Base-by-base conservation (phyloP, 192 early-diverging fungal species). In the Backusella sp. region DNA sequence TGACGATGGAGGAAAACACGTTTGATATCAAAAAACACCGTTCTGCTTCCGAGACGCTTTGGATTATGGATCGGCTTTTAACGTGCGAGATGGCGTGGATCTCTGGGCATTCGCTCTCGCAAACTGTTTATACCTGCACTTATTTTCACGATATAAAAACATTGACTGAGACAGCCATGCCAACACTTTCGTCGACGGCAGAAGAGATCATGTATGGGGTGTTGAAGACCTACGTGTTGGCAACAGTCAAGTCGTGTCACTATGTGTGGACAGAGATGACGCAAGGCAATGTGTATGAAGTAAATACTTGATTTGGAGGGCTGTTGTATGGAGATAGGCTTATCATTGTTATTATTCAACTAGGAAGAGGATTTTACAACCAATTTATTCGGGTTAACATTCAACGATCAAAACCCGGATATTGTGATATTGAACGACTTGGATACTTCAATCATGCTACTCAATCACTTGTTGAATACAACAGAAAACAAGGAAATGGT, bases 331-430 rank as follows among this genome's bases (percentile, higher is more conserved):
- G 37, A 12, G 12, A 3, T 11, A 39, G 37, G 12, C 37, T 39
- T 39, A 39, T 3, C 9, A n/a, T n/a, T n/a, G n/a, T n/a, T 44
- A 15, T 44, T 12, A 44, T 44, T 14, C 49, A 19, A 15, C n/a
- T 41, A 86, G 84, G 89, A 90, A 78, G 87, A 90, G 37, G 89
- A 90, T 73, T 90, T 90, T 74, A 86, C 86, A 28, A 82, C 85
- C 23, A 90, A 88, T 77, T 76, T 82, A 66, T 90, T 87, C 80
- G 86, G 85, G 0, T 74, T 87, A 0, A 79, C 84, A 14, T 74
- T 90, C 1, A 80, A 80, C 36, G 87, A 88, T 62, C 75, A 83
- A 44, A 81, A 78, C 53, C 79, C 84, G 0, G 68, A 79, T 11
- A 70, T 84, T 4, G 68, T 77, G 26, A 52, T 80, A 44, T 28